Percentiles rank a stretch among this genome's conserved stretches.
Evolutionary conservation across 2,329 filamentous ascomycete species (phyloP).

Genomic region (Penicillium sp.): DNA sequence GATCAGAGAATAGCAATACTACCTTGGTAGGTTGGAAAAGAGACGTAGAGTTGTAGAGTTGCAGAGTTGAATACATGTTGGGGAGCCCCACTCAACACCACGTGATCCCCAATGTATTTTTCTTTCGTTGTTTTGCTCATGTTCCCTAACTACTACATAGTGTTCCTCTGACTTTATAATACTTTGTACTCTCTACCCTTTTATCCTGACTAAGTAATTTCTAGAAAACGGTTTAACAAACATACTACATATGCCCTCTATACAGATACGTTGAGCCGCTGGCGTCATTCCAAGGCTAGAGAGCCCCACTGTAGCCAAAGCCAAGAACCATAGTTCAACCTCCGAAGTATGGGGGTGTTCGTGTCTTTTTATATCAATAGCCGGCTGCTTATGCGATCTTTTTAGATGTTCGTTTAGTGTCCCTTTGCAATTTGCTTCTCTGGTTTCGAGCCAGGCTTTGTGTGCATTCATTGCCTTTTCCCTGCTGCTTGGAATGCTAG

Average conservation of each 20-base stretch:
- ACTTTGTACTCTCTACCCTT: not conserved
- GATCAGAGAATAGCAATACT: not conserved
- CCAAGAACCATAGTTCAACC: conserved; percentile 14
- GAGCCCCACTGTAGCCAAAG: conserved; percentile 13
- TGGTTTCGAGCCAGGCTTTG: not conserved
- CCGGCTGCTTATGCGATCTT: too few relatives aligned
- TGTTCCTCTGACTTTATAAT: not conserved
- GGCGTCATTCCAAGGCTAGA: conserved; percentile 10
- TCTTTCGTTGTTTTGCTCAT: not conserved
- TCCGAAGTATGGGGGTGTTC: not conserved
- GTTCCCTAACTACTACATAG: not conserved
- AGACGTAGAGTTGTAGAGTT: conserved; percentile 12
- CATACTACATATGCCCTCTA: not conserved
- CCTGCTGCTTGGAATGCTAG: not conserved
- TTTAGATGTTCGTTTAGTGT: too few relatives aligned
- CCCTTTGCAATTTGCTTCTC: not conserved
- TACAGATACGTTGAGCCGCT: conserved; percentile 1
- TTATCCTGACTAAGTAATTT: not conserved
- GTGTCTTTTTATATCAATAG: too few relatives aligned
- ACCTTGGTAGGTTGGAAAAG: not conserved
- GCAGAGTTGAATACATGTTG: conserved; percentile 30
- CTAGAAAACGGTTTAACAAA: too few relatives aligned
- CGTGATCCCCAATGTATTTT: conserved; percentile 28
- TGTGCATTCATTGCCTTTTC: not conserved
- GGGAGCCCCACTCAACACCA: conserved; percentile 31